Evolutionary conservation across 495 filamentous ascomycete genomes (phyloP), one percentile per base, ranked within the genome.

Genomic region (Penicillium pancosmium): DNA sequence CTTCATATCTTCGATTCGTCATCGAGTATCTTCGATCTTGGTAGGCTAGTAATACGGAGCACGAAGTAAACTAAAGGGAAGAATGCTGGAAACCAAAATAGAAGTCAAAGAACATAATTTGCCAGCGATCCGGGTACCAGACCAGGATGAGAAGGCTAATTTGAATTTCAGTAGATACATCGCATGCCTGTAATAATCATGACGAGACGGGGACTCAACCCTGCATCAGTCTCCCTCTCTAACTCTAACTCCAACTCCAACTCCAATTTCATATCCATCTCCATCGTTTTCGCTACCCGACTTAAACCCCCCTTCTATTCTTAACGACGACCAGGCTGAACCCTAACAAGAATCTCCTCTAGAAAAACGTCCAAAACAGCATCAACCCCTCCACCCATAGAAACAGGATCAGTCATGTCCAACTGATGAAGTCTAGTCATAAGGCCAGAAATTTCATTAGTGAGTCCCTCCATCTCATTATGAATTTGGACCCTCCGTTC

Each of bases 271-370:
- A 19, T 47, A 6, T 33, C 27, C 27, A 31, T 31, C 27, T 6
- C 27, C 27, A 31, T 31, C 27, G 27, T 31, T 31, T 31, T 31
- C 27, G 27, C 27, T 7, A 31, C 2, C 23, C 0, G 5, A 31
- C 27, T 31, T 4, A 31, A 2, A 31, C 27, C 27, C 4, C 8
- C 27, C 27, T 6, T 23, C 27, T 31, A 31, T 31, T 50, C 19
- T 18, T 8, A 51, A 51, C 23, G 25, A 4, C 27, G 49, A 34
- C 13, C 49, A 51, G 59, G 88, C 71, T 97, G 93, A 34, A 98
- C 89, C 35, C 94, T 78, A 7, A 96, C 91, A n/a, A 98, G 80
- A 15, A 98, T 85, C 78, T 98, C 94, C 77, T 98, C 94, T 33
- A 98, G 78, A 60, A 97, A 85, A 2, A 90, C 93, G 71, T 98